Evolutionary conservation across 1,284 basidiomycete genomes (phyloP), one percentile per base, ranked within the genome.

Genomic region (Trichosporon sp.): DNA sequence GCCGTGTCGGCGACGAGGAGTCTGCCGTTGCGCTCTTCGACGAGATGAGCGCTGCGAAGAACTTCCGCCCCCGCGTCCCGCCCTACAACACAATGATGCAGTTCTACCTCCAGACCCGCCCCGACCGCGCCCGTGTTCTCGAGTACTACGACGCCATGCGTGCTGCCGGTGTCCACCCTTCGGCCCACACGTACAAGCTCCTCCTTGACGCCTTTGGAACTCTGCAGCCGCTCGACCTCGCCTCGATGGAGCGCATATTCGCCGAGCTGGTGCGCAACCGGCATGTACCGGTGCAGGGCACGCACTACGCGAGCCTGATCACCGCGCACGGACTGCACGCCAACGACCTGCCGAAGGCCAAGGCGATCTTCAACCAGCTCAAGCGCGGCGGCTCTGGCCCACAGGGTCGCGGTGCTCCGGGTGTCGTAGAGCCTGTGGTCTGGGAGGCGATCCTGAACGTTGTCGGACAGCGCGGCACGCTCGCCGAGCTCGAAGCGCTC

Each of bases 71-170:
- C 8, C 85, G 94, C 7, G 88, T 96, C 1, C 95, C 96, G 23
- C 95, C 95, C 5, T 85, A 87, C 83, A 99, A 97, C 82, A 97
- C 91, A 37, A 97, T 99, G 95, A 97, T 99, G 86, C 96, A 99
- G 80, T 86, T 95, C 75, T 96, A 92, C 81, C 89, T 91, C 57
- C 88, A 90, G 67, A 95, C 90, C 25, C 90, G 90, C 73, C 94
- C 93, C 1, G 88, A 93, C 71, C 87, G 94, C 59, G 85, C 86
- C 32, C 85, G 86, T 49, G 89, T 89, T 14, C 79, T 96, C 37
- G 82, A 86, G 70, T 99, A 90, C 80, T 91, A 90, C 78, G 76
- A 89, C 61, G 84, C 87, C 72, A 85, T 99, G 81, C 77, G 83
- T 34, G 77, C 80, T 14, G 87, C 85, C 6, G 80, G 84, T 1